Percentiles rank a stretch among this genome's conserved stretches.
Evolutionary conservation across 176 grass and related monocot species (phyloP).

Genomic region (Oryza glumipatula): DNA sequence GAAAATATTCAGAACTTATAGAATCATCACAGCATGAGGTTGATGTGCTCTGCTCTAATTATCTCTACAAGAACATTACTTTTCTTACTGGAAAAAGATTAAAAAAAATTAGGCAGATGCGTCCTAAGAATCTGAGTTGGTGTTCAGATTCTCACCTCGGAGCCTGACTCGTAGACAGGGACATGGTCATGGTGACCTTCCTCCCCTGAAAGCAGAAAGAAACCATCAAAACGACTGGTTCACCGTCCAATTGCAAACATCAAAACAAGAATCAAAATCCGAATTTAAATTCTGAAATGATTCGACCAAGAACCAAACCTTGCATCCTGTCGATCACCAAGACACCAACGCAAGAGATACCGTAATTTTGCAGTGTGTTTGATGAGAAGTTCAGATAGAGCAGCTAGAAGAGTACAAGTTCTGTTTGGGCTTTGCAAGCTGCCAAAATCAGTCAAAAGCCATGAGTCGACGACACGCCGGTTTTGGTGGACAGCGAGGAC

Average conservation of each 20-base stretch:
- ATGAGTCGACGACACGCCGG: background rate
- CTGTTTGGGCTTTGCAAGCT: background rate
- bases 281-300: background rate
- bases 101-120: too few relatives aligned
- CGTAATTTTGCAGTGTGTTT: too few relatives aligned
- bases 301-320: slow-evolving; percentile 18
- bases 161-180: slow-evolving; percentile 24
- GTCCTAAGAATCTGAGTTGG: too few relatives aligned
- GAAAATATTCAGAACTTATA: background rate
- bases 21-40: background rate
- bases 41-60: background rate
- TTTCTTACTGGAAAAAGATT: background rate
- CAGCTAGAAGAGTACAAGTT: background rate
- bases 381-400: background rate
- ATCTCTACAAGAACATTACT: background rate
- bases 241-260: background rate
- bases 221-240: background rate
- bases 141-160: slow-evolving; percentile 5
- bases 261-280: background rate
- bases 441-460: background rate
- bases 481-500: background rate
- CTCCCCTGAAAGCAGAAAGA: slow-evolving; percentile 13
- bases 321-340: slow-evolving; percentile 20
- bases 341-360: background rate
- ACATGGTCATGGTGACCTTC: slow-evolving; percentile 7